Conservation (phyloP, 2,329 filamentous ascomycete species). For the Paecilomyces sp. region DNA sequence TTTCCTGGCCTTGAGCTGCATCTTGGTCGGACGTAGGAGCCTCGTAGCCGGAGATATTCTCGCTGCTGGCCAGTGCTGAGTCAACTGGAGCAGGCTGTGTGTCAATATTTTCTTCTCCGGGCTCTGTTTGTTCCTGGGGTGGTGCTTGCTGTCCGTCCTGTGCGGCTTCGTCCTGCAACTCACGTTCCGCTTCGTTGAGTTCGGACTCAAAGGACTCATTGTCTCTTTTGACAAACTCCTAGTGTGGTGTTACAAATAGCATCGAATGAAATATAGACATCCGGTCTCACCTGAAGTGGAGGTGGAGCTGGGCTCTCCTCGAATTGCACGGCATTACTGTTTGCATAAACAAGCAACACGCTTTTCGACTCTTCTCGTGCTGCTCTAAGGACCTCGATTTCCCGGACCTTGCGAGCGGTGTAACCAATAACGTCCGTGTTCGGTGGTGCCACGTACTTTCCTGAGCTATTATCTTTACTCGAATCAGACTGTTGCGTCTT, state of each 20-base stretch:
- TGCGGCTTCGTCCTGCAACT: conserved; percentile 3
- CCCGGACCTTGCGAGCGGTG: conserved; percentile 36
- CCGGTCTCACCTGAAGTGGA: conserved; percentile 28
- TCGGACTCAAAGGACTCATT: conserved; percentile 36
- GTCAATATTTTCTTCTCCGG: background rate
- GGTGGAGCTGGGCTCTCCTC: conserved; percentile 22
- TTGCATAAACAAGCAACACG: conserved; percentile 55
- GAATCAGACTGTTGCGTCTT: conserved; percentile 26
- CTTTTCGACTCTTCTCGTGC: conserved; percentile 45
- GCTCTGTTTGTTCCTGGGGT: background rate
- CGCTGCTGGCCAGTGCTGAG: conserved; percentile 6
- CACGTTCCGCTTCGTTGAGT: conserved; percentile 17
- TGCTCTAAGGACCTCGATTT: conserved; percentile 49
- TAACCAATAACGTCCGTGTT: conserved; percentile 32
- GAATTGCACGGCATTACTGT: conserved; percentile 37
- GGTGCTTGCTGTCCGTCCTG: conserved; percentile 5
- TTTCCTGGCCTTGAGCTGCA: conserved; percentile 24
- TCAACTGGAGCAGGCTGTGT: background rate
- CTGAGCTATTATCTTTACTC: conserved; percentile 9
- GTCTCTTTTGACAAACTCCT: conserved; percentile 45
- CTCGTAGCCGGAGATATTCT: conserved; percentile 34
- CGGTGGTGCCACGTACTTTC: conserved; percentile 10
- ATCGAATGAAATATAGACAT: background rate
- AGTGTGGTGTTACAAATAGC: conserved; percentile 9
- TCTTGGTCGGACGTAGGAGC: conserved; percentile 29